These are phyloP conservation scores for Lathyrus oleraceus DNA, from an alignment of 306 rosid genomes.

Conservation along the genomic window DNA sequence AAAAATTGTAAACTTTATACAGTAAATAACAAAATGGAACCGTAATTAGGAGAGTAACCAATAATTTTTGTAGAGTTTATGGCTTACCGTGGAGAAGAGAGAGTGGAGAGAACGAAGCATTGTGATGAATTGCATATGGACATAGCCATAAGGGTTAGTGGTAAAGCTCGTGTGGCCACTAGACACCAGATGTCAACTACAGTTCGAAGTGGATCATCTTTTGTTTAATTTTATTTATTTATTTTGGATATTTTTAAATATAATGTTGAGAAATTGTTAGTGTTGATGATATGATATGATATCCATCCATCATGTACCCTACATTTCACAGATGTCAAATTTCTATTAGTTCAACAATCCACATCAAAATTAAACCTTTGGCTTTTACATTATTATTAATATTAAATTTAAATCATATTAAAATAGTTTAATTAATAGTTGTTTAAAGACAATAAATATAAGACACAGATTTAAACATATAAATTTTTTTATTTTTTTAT, in stretches of 20 bases:
- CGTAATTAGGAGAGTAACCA: background rate
- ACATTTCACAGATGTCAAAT: background rate
- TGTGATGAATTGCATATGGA: conserved; percentile 22
- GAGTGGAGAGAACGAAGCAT: conserved; percentile 37
- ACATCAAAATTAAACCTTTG: conserved; percentile 6
- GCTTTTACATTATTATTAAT: no score
- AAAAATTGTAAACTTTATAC: background rate
- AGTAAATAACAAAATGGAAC: conserved; percentile 6
- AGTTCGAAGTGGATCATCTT: conserved; percentile 29
- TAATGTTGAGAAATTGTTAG: background rate
- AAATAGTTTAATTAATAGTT: no score
- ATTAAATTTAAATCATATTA: no score
- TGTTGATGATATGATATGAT: background rate
- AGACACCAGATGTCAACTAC: conserved; percentile 40
- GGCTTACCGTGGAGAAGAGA: conserved; percentile 47
- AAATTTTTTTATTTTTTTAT: no score
- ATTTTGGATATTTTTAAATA: background rate
- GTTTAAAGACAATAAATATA: no score
- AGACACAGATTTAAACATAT: no score
- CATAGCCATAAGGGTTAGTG: conserved; percentile 27
- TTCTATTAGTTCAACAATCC: background rate
- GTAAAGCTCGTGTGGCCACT: conserved; percentile 57
- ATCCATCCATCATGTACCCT: background rate
- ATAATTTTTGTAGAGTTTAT: conserved; percentile 9
- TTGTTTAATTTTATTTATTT: background rate